These are phyloP conservation scores for Aspergillus pseudonomiae DNA, from an alignment of 2,329 filamentous ascomycete genomes.

Conservation along the genomic window DNA sequence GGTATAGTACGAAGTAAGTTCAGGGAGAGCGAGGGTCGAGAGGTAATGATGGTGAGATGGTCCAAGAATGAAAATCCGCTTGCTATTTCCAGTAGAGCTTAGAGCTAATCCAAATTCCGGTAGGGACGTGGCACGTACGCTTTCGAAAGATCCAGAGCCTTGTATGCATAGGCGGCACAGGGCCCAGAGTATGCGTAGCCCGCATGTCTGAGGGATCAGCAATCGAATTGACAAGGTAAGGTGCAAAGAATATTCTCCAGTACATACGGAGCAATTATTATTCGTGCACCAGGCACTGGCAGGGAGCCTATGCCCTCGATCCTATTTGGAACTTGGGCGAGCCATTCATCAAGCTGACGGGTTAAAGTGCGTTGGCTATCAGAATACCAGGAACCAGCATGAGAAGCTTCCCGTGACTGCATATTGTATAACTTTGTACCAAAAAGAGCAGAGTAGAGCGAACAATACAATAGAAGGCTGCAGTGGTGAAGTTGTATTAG, in stretches of 20 bases:
- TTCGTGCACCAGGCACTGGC: slow-evolving; percentile 73
- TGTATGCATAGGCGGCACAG: slow-evolving; percentile 94
- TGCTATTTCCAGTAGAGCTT: slow-evolving; percentile 49
- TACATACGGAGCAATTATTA: slow-evolving; percentile 90
- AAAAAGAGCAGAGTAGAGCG: not conserved
- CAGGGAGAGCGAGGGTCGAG: slow-evolving; percentile 73
- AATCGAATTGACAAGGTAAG: not conserved
- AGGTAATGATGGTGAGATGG: slow-evolving; percentile 90
- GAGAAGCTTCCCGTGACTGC: slow-evolving; percentile 62
- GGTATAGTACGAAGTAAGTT: slow-evolving; percentile 59
- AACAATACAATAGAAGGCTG: not conserved
- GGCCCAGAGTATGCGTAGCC: slow-evolving; percentile 91
- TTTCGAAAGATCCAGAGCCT: slow-evolving; percentile 76
- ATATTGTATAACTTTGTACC: slow-evolving; percentile 26
- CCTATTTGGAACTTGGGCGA: slow-evolving; percentile 69
- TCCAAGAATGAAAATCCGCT: slow-evolving; percentile 88
- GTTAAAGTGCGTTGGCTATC: slow-evolving; percentile 62
- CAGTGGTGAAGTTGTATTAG: not conserved
- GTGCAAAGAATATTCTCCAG: not conserved
- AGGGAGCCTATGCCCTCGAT: slow-evolving; percentile 65
- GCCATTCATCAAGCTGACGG: slow-evolving; percentile 71
- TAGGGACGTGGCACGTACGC: slow-evolving; percentile 53
- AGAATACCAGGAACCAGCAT: slow-evolving; percentile 89
- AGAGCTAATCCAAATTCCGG: not conserved
- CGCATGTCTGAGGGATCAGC: slow-evolving; percentile 69